Evolutionary conservation across 2,329 filamentous ascomycete species (phyloP).

Genomic region (Phialophora tarda): DNA sequence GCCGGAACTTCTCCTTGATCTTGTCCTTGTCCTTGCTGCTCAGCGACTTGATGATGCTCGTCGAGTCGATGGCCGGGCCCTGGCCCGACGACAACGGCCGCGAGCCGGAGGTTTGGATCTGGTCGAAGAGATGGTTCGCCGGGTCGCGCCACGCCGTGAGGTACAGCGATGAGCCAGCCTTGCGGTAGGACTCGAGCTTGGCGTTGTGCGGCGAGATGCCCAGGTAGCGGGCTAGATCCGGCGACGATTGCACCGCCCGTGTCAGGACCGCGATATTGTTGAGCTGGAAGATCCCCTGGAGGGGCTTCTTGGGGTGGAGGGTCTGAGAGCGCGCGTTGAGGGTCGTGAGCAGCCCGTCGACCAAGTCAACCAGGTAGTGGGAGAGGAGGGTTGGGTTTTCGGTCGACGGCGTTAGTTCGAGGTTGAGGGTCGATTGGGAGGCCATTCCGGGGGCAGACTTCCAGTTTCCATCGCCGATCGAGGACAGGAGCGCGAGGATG

Average conservation of each 20-base stretch:
- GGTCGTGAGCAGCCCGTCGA: constrained; percentile 77
- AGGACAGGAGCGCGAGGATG: constrained; percentile 87
- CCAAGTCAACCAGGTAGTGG: constrained; percentile 86
- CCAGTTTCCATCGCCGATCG: constrained; percentile 93
- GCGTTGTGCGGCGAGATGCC: constrained; percentile 64
- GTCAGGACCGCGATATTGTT: constrained; percentile 87
- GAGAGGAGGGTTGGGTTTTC: constrained; percentile 80
- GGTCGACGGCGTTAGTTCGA: constrained; percentile 57
- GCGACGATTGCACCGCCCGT: constrained; percentile 75
- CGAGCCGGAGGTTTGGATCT: constrained; percentile 74
- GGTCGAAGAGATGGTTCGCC: constrained; percentile 82
- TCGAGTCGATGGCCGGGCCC: constrained; percentile 70
- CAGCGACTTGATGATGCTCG: constrained; percentile 80
- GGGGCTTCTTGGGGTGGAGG: constrained; percentile 76
- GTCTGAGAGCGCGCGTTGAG: constrained; percentile 75
- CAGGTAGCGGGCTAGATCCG: constrained; percentile 76
- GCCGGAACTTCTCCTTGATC: constrained; percentile 94
- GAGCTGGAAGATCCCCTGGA: constrained; percentile 86
- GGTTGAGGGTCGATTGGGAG: constrained; percentile 43
- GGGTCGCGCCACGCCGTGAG: constrained; percentile 87
- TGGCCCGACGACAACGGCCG: constrained; percentile 69
- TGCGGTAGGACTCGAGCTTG: constrained; percentile 81
- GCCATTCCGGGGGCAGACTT: constrained; percentile 46
- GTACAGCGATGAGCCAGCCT: constrained; percentile 81
- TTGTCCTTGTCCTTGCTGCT: constrained; percentile 91